Evolutionary conservation across 192 early-diverging fungal species (phyloP).

Genomic region (Coemansia sp.): DNA sequence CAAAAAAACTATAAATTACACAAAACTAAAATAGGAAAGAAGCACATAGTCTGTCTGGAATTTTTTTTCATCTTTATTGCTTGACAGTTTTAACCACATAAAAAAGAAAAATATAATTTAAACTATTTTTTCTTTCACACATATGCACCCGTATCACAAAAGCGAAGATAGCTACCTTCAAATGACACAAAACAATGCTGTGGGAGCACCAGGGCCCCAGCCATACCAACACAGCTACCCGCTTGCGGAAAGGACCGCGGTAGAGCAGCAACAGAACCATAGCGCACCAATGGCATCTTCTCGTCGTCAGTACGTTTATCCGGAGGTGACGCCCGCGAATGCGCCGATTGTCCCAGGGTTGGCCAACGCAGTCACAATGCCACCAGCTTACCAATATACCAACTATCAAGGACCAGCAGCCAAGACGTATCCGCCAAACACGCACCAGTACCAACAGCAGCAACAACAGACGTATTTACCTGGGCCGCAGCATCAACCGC

Average conservation of each 20-base stretch:
- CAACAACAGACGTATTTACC: not conserved
- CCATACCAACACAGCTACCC: constrained; percentile 37
- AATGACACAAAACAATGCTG: constrained; percentile 22
- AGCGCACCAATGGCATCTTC: not conserved
- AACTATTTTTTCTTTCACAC: not conserved
- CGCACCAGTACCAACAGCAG: not conserved
- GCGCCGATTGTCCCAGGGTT: not conserved
- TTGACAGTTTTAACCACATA: not conserved
- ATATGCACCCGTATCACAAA: constrained; percentile 35
- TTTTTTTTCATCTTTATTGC: not conserved
- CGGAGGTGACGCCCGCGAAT: not conserved
- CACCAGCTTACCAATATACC: not conserved
- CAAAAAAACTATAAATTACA: not conserved
- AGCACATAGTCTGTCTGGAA: not conserved
- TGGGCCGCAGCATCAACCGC: constrained; percentile 4
- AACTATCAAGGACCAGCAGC: not conserved
- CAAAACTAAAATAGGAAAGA: not conserved
- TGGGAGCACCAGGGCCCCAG: constrained; percentile 30
- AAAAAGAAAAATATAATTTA: not conserved
- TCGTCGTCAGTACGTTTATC: constrained; percentile 8
- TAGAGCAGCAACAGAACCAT: constrained; percentile 1
- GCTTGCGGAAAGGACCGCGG: constrained; percentile 17
- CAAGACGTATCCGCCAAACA: constrained; percentile 4
- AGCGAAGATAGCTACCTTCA: constrained; percentile 41
- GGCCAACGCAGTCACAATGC: not conserved